Conservation (phyloP, 2,329 filamentous ascomycete species). For the Lachnellula subtilissima region DNA sequence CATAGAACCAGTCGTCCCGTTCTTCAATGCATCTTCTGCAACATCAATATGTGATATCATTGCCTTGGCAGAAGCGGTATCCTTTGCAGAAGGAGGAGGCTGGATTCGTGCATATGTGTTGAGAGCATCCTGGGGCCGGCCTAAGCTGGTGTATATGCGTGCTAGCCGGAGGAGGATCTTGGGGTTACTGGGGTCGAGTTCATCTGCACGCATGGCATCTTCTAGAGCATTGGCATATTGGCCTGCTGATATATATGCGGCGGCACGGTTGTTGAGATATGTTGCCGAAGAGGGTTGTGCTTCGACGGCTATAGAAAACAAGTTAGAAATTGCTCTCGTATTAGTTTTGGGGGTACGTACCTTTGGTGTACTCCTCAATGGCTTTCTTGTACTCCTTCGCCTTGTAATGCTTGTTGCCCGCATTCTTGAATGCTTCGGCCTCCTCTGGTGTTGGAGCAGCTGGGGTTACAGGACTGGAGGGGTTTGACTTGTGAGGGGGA, state of each 20-base stretch:
- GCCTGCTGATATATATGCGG: slow-evolving; percentile 85
- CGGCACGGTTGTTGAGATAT: slow-evolving; percentile 91
- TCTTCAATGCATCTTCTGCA: slow-evolving; percentile 70
- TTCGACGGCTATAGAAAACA: slow-evolving; percentile 66
- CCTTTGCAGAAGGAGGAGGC: slow-evolving; percentile 76
- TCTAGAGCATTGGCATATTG: slow-evolving; percentile 76
- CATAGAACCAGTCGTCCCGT: slow-evolving; percentile 82
- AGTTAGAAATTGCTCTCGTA: slow-evolving; percentile 7
- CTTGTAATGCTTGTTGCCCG: slow-evolving; percentile 97
- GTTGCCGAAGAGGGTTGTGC: slow-evolving; percentile 80
- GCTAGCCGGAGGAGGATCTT: slow-evolving; percentile 87
- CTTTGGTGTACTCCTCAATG: slow-evolving; percentile 91
- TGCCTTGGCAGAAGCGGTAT: slow-evolving; percentile 73
- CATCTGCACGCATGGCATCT: slow-evolving; percentile 77
- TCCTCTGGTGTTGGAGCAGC: slow-evolving; percentile 52
- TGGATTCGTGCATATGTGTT: slow-evolving; percentile 76
- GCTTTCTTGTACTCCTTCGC: slow-evolving; percentile 83
- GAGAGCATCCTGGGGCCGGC: slow-evolving; percentile 81
- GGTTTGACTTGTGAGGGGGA: slow-evolving; percentile 65
- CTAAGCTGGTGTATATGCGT: slow-evolving; percentile 82
- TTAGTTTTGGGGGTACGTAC: slow-evolving; percentile 42
- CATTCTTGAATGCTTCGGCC: slow-evolving; percentile 85
- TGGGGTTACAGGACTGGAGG: slow-evolving; percentile 51
- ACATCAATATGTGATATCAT: slow-evolving; percentile 80
- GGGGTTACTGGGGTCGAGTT: slow-evolving; percentile 77